Evolutionary conservation across 225 moss, liverwort and hornwort species (phyloP).

Genomic region (Straminergon stramineum): DNA sequence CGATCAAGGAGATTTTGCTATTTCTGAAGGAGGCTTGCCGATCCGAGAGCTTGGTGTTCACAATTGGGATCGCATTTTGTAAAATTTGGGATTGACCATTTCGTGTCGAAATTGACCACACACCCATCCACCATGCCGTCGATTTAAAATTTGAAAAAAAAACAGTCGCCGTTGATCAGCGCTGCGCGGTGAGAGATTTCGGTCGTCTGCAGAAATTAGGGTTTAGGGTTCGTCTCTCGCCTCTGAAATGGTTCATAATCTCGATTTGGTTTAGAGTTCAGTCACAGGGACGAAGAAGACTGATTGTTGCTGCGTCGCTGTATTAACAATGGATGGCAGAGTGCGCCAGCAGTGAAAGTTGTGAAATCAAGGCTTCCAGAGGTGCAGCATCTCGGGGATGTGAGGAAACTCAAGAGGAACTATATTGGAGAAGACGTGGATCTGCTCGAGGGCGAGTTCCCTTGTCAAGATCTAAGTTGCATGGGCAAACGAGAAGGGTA

Average conservation of each 20-base stretch:
- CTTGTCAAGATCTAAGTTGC: conserved; percentile 38
- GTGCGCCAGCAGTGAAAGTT: conserved; percentile 24
- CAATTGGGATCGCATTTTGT: background rate
- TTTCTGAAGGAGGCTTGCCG: background rate
- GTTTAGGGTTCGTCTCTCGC: background rate
- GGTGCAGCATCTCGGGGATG: conserved; percentile 33
- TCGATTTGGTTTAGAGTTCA: background rate
- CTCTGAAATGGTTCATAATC: background rate
- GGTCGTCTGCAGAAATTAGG: background rate
- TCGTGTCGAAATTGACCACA: too few species aligned
- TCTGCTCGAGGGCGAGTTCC: conserved; percentile 30
- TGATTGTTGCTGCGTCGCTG: background rate
- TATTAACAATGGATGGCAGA: background rate
- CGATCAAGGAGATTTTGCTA: background rate
- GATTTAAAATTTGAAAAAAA: background rate
- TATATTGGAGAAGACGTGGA: conserved; percentile 15
- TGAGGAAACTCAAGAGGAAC: conserved; percentile 13
- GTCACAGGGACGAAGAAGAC: background rate
- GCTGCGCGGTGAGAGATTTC: background rate
- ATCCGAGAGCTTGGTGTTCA: background rate
- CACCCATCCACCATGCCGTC: background rate
- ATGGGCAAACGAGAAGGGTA: conserved; percentile 38
- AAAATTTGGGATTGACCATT: background rate
- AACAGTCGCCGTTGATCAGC: background rate
- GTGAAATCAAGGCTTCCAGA: conserved; percentile 21